Evolutionary conservation across 139 green algal species (phyloP).

Genomic region (Chlamydomonas asymmetrica): DNA sequence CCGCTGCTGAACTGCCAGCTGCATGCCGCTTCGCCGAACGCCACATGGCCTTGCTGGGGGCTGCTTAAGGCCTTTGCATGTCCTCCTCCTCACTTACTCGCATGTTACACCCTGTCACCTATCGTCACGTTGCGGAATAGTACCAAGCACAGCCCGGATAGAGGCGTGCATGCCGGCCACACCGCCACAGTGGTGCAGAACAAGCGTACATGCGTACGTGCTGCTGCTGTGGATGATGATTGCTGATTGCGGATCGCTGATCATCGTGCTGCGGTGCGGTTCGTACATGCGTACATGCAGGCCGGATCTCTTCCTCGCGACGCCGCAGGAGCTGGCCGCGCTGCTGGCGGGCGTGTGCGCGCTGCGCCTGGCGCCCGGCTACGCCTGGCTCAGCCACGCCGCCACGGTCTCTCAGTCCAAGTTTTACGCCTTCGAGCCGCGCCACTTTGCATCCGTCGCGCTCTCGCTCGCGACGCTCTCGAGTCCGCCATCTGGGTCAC

Average conservation of each 20-base stretch:
- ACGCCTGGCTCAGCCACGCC: conserved; percentile 13
- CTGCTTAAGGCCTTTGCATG: no score
- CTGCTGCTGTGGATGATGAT: no score
- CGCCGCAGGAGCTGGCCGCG: conserved; percentile 7
- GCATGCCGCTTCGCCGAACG: no score
- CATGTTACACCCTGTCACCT: background rate
- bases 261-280: background rate
- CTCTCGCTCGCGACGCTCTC: conserved; percentile 2
- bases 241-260: no score
- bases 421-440: conserved; percentile 2
- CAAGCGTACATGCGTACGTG: no score
- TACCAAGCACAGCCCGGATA: background rate
- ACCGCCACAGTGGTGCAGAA: background rate
- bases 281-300: background rate
- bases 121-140: background rate
- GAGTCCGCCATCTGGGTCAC: no score
- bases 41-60: no score
- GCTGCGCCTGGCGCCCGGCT: background rate
- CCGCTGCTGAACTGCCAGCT: no score
- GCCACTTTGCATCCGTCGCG: background rate
- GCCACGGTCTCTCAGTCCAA: background rate
- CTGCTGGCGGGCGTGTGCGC: conserved; percentile 7
- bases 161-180: background rate
- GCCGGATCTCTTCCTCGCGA: conserved; percentile 22
- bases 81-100: no score